Conservation (phyloP, 495 filamentous ascomycete genomes). For the Aspergillus indologenus region DNA sequence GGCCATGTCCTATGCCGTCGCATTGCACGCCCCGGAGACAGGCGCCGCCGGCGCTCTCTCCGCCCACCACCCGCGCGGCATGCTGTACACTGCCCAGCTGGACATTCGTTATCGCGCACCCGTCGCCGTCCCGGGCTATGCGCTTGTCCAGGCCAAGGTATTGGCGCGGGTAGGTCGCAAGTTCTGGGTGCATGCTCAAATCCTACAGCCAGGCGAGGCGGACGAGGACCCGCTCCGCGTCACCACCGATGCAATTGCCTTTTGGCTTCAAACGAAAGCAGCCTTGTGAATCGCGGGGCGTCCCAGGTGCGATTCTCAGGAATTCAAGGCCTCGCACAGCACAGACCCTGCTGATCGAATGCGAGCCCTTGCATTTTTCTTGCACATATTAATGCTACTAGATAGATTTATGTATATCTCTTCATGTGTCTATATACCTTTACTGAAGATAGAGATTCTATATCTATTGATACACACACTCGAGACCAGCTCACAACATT, state of each 20-base stretch:
- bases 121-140: conserved; percentile 30
- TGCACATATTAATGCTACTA: conserved; percentile 4
- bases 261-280: conserved; percentile 34
- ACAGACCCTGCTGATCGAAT: too few species aligned
- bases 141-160: conserved; percentile 34
- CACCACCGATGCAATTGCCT: conserved; percentile 42
- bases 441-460: neutral
- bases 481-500: neutral
- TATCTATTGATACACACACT: neutral
- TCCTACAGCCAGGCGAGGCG: conserved; percentile 35
- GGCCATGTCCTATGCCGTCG: conserved; percentile 43
- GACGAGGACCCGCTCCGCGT: conserved; percentile 24
- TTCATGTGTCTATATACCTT: too few species aligned
- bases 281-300: neutral
- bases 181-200: conserved; percentile 42
- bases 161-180: conserved; percentile 36
- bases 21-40: conserved; percentile 26
- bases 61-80: conserved; percentile 27
- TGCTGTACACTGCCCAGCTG: conserved; percentile 39
- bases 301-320: neutral
- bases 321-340: neutral
- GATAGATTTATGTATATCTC: conserved; percentile 4
- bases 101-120: conserved; percentile 40
- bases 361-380: too few species aligned
- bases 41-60: neutral